These are phyloP conservation scores for Ganoderma boninense DNA, from an alignment of 1,284 basidiomycete genomes.

Conservation along the genomic window DNA sequence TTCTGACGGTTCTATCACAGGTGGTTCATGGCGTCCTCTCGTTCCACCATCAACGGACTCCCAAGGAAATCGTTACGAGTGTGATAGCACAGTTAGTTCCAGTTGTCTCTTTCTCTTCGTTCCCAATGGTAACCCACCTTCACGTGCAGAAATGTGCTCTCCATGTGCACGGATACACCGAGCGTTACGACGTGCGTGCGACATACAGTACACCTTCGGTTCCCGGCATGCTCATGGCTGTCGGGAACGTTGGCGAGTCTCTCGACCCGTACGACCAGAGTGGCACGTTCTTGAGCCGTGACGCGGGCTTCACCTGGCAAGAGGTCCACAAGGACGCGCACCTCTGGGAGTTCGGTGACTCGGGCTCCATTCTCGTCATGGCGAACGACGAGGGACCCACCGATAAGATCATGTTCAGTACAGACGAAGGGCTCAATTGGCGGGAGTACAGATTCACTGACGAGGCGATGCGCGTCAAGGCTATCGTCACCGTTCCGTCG, in stretches of 20 bases:
- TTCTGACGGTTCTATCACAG: constrained; percentile 43
- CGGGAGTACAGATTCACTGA: constrained; percentile 85
- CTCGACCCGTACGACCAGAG: constrained; percentile 87
- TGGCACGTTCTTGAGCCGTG: constrained; percentile 96
- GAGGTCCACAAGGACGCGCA: constrained; percentile 99
- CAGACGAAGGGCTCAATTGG: constrained; percentile 91
- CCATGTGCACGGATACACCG: constrained; percentile 96
- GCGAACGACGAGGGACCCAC: constrained; percentile 96
- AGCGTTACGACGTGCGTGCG: constrained; percentile 87
- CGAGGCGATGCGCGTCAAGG: constrained; percentile 77
- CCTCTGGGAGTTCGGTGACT: constrained; percentile 98
- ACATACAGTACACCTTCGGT: constrained; percentile 94
- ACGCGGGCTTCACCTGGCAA: constrained; percentile 98
- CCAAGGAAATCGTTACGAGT: constrained; percentile 78
- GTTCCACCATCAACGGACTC: constrained; percentile 83
- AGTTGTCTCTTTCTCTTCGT: constrained; percentile 36
- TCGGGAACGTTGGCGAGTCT: constrained; percentile 94
- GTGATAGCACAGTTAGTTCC: constrained; percentile 66
- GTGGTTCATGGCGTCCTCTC: constrained; percentile 88
- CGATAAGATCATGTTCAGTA: constrained; percentile 89
- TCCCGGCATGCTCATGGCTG: constrained; percentile 93
- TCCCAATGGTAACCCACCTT: not conserved
- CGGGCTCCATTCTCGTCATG: constrained; percentile 92
- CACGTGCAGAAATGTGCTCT: constrained; percentile 77
- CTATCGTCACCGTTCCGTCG: constrained; percentile 89